A percentile compares a stretch with the other conserved stretches of the same genome.
phyloP scores from a whole-genome alignment of 2,329 filamentous ascomycete genomes.

The Magnaporthiopsis rhizophila region DNA sequence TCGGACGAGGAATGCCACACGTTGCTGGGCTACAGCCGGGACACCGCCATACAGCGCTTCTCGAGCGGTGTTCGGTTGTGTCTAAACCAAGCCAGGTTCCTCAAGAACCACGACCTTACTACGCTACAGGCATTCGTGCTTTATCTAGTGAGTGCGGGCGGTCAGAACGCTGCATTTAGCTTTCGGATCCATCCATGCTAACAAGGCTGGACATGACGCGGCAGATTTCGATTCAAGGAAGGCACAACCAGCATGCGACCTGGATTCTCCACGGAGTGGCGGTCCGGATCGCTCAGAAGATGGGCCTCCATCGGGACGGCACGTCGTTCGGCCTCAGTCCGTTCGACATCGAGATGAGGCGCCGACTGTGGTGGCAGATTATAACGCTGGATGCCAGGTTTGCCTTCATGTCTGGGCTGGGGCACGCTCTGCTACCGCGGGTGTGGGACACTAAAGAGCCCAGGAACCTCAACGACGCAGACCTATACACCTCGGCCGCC shows the following conservation, averaged over 20 bases:
- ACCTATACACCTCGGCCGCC: conserved; percentile 45
- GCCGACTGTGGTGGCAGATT: conserved; percentile 60
- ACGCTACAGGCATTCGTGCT: conserved; percentile 52
- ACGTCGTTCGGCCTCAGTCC: conserved; percentile 46
- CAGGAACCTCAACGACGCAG: conserved; percentile 50
- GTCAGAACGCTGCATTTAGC: conserved; percentile 11
- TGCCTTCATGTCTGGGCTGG: conserved; percentile 49
- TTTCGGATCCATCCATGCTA: neutral
- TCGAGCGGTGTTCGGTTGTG: conserved; percentile 42
- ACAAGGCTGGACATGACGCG: conserved; percentile 6
- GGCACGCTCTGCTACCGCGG: conserved; percentile 40
- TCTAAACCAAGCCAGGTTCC: conserved; percentile 46
- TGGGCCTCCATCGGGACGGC: conserved; percentile 59
- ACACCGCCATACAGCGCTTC: conserved; percentile 42
- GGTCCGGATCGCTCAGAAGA: conserved; percentile 57
- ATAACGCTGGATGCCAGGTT: conserved; percentile 49
- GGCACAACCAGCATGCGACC: conserved; percentile 49
- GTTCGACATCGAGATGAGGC: conserved; percentile 60
- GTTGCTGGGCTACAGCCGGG: conserved; percentile 41
- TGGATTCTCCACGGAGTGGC: conserved; percentile 55
- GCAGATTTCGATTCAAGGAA: conserved; percentile 47
- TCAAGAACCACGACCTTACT: conserved; percentile 49
- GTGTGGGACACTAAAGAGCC: conserved; percentile 50
- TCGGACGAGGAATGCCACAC: conserved; percentile 44
- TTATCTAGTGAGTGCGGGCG: conserved; percentile 37